These are phyloP conservation scores for Cladosporium sp. DNA, from an alignment of 2,329 filamentous ascomycete species.

Conservation along the genomic window DNA sequence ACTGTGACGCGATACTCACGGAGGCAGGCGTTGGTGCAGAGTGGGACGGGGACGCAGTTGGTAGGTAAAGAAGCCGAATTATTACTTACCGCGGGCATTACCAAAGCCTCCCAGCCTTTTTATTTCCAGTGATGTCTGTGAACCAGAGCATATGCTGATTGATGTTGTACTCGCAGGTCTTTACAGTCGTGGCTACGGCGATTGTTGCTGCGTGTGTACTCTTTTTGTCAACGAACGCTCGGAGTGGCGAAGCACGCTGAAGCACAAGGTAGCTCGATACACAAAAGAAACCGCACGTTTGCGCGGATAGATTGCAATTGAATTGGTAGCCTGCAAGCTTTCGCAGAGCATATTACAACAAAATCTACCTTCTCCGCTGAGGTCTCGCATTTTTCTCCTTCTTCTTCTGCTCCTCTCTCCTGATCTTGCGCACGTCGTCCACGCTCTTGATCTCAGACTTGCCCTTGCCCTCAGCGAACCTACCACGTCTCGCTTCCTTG, in stretches of 20 bases:
- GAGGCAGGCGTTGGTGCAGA: slow-evolving; percentile 79
- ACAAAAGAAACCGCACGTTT: neutral
- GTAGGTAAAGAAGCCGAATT: slow-evolving; percentile 41
- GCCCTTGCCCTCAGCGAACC: slow-evolving; percentile 67
- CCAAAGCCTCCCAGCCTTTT: neutral
- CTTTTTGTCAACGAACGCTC: slow-evolving; percentile 48
- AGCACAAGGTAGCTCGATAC: neutral
- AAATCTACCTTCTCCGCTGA: slow-evolving; percentile 15
- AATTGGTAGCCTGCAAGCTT: neutral
- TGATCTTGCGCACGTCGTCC: slow-evolving; percentile 79
- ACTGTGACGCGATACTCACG: slow-evolving; percentile 76
- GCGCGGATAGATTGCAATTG: neutral
- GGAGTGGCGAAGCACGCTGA: neutral
- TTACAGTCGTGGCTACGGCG: slow-evolving; percentile 56
- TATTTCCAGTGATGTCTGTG: neutral
- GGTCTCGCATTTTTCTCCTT: slow-evolving; percentile 87
- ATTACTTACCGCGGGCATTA: too few relatives aligned
- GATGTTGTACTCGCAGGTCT: slow-evolving; percentile 43
- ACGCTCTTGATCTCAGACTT: slow-evolving; percentile 77
- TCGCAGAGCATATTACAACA: neutral
- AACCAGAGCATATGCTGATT: neutral
- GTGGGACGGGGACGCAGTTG: slow-evolving; percentile 85
- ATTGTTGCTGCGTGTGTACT: slow-evolving; percentile 65
- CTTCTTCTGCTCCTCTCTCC: slow-evolving; percentile 70
- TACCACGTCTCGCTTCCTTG: slow-evolving; percentile 74